phyloP scores from a whole-genome alignment of 176 grass and related monocot species.

The Oryza australiensis region DNA sequence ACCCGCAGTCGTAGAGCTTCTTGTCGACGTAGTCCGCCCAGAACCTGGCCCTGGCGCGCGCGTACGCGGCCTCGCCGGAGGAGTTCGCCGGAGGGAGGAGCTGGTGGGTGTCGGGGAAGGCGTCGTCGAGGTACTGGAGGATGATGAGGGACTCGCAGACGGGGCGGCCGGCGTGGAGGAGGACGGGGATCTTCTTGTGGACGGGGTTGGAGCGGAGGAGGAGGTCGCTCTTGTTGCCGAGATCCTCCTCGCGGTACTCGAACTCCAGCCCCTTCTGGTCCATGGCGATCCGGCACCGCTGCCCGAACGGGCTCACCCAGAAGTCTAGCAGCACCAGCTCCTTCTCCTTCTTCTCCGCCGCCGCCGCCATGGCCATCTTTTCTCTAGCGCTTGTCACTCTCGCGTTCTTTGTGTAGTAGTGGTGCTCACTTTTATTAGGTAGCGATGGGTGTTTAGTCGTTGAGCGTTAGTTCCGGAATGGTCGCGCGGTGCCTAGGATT shows the following conservation, averaged over 20 bases:
- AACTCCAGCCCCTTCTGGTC: conserved; percentile 51
- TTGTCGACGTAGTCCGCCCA: conserved; percentile 64
- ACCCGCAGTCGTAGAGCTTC: conserved; percentile 45
- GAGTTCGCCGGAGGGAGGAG: conserved; percentile 10
- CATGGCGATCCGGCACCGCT: conserved; percentile 51
- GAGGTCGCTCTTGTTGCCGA: conserved; percentile 57
- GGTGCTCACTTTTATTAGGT: background rate
- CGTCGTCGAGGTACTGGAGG: conserved; percentile 62
- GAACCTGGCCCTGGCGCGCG: conserved; percentile 43
- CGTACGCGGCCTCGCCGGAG: conserved; percentile 4
- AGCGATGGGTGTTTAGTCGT: too few species aligned
- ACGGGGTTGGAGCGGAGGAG: conserved; percentile 68
- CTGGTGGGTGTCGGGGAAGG: background rate
- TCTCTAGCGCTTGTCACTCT: too few species aligned
- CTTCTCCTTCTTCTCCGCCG: background rate
- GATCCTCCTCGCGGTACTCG: conserved; percentile 54
- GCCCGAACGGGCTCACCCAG: conserved; percentile 71
- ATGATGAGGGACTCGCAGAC: conserved; percentile 68
- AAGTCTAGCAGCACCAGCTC: conserved; percentile 45
- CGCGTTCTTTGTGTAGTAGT: background rate
- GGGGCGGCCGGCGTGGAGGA: conserved; percentile 54
- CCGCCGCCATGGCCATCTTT: background rate
- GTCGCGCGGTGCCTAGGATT: background rate
- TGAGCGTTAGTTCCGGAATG: background rate
- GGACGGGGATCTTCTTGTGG: conserved; percentile 76